Conservation (phyloP, 306 rosid species). For the Castanopsis chinensis region DNA sequence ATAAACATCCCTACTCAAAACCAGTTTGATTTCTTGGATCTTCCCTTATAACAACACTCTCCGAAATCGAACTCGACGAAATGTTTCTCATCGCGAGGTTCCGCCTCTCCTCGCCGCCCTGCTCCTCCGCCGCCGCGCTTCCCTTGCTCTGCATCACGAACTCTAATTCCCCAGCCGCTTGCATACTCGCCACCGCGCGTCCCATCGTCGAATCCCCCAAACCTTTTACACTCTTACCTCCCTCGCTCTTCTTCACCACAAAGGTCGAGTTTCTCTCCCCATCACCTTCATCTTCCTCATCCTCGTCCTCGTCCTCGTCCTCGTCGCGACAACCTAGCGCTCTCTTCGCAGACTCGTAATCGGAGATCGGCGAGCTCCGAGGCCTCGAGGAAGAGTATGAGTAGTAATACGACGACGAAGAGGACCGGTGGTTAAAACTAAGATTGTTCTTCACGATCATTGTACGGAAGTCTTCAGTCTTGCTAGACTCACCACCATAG, state of each 20-base stretch:
- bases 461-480: conserved; percentile 68
- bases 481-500: conserved; percentile 34
- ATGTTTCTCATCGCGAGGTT: conserved; percentile 46
- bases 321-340: conserved; percentile 21
- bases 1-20: no score
- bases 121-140: conserved; percentile 58
- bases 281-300: conserved; percentile 32
- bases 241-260: conserved; percentile 58
- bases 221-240: conserved; percentile 37
- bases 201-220: conserved; percentile 60
- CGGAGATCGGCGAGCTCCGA: conserved; percentile 28
- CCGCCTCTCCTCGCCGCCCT: conserved; percentile 54
- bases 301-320: conserved; percentile 19
- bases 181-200: conserved; percentile 95
- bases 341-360: conserved; percentile 27
- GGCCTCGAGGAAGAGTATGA: conserved; percentile 33
- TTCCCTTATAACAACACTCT: conserved; percentile 81
- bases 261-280: conserved; percentile 65
- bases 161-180: conserved; percentile 65
- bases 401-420: conserved; percentile 35
- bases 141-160: conserved; percentile 71
- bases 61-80: conserved; percentile 90
- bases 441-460: conserved; percentile 63
- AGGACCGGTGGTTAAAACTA: conserved; percentile 41
- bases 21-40: no score